A percentile compares a stretch with the other conserved stretches of the same genome.
These are phyloP conservation scores for Phytopythium montanum DNA, from an alignment of 352 stramenopile genomes.

Conservation along the genomic window DNA sequence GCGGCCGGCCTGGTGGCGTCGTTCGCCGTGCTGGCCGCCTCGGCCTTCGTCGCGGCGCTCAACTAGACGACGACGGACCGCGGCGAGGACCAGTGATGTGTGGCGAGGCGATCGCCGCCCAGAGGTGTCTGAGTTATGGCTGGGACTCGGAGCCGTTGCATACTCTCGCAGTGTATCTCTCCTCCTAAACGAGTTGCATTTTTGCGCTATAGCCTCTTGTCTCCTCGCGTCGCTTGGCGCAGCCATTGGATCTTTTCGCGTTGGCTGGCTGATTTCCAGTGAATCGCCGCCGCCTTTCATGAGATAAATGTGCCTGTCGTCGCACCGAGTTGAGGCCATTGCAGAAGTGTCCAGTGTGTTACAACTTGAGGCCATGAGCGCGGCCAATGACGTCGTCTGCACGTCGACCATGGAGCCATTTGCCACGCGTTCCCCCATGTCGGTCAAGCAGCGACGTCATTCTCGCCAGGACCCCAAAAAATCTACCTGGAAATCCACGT, in stretches of 20 bases:
- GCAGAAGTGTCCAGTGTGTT: too few relatives aligned
- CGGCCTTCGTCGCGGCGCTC: constrained; percentile 27
- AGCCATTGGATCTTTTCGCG: not conserved
- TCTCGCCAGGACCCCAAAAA: not conserved
- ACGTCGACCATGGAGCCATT: not conserved
- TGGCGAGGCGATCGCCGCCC: not conserved
- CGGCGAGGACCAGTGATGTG: not conserved
- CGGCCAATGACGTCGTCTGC: too few relatives aligned
- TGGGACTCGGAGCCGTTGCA: not conserved
- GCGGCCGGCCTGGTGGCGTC: constrained; percentile 23
- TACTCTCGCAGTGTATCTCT: not conserved
- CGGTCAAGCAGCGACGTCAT: not conserved
- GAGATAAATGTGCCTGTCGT: not conserved
- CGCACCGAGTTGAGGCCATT: not conserved
- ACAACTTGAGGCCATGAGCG: too few relatives aligned
- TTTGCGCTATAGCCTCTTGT: not conserved
- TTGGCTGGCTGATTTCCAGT: too few relatives aligned
- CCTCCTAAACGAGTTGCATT: constrained; percentile 1
- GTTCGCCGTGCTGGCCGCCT: constrained; percentile 24
- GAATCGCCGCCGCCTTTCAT: too few relatives aligned
- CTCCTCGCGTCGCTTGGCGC: not conserved
- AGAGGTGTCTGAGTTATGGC: constrained; percentile 5
- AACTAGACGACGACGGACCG: constrained; percentile 38
- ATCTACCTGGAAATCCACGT: not conserved
- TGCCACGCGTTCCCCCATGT: not conserved